These are phyloP conservation scores for Yamadazyma laniorum DNA, from an alignment of 805 yeast genomes.

Conservation along the genomic window DNA sequence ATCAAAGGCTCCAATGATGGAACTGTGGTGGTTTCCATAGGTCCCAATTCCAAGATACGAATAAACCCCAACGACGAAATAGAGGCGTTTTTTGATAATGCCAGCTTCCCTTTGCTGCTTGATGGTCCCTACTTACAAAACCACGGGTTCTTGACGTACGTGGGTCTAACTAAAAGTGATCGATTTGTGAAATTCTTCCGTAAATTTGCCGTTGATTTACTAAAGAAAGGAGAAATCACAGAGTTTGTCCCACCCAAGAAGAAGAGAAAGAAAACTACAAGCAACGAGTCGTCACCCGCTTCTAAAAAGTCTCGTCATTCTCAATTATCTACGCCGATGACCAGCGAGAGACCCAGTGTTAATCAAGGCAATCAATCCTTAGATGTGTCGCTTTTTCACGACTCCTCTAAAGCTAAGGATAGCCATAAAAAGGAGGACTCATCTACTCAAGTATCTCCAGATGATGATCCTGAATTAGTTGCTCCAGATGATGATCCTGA, in stretches of 20 bases:
- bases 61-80: constrained; percentile 34
- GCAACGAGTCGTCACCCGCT: constrained; percentile 14
- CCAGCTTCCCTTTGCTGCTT: constrained; percentile 32
- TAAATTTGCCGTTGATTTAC: constrained; percentile 31
- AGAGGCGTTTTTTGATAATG: constrained; percentile 27
- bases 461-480: neutral
- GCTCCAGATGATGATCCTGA: neutral
- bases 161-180: constrained; percentile 41
- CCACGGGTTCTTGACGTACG: constrained; percentile 39
- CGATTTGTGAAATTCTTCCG: constrained; percentile 38
- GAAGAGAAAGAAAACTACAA: constrained; percentile 5
- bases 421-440: neutral
- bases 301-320: constrained; percentile 13
- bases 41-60: constrained; percentile 32
- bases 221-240: constrained; percentile 34
- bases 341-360: neutral
- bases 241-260: constrained; percentile 22
- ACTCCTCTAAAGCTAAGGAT: neutral
- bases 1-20: constrained; percentile 9
- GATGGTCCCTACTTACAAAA: constrained; percentile 41
- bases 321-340: constrained; percentile 7
- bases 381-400: neutral
- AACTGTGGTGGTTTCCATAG: constrained; percentile 31
- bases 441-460: neutral
- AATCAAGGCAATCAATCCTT: neutral